Percentiles rank a stretch among this genome's conserved stretches.
phyloP scores from a whole-genome alignment of 106 monocot species.

The Dioscorea dumetorum region DNA sequence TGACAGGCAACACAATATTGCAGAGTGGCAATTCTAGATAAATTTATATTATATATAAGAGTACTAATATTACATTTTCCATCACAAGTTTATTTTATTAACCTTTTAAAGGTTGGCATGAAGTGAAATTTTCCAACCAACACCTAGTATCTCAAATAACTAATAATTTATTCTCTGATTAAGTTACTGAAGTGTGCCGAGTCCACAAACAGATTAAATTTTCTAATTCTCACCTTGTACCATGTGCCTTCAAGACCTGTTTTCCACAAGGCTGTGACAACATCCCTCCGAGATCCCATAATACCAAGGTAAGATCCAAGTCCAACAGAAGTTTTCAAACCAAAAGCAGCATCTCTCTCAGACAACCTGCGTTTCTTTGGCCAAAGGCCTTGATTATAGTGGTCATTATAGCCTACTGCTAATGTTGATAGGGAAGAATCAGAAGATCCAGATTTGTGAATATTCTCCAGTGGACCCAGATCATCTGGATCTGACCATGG shows the following conservation, averaged over 20 bases:
- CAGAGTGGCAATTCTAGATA: too few relatives aligned
- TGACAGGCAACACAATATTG: too few relatives aligned
- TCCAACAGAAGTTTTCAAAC: conserved; percentile 88
- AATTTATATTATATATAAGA: too few relatives aligned
- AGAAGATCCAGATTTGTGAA: conserved; percentile 27
- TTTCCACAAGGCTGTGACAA: conserved; percentile 86
- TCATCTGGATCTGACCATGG: conserved; percentile 98
- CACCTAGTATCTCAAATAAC: too few relatives aligned
- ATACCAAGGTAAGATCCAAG: conserved; percentile 92
- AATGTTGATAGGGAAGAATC: conserved; percentile 15
- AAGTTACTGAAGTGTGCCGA: too few relatives aligned
- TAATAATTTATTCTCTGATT: too few relatives aligned
- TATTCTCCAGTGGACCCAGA: conserved; percentile 57
- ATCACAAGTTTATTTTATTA: too few relatives aligned
- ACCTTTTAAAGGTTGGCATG: too few relatives aligned
- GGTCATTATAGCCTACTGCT: conserved; percentile 16
- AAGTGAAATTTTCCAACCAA: too few relatives aligned
- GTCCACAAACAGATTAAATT: too few relatives aligned
- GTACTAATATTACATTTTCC: too few relatives aligned
- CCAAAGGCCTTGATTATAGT: conserved; percentile 58
- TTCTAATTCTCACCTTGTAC: conserved; percentile 67
- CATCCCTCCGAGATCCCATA: conserved; percentile 98
- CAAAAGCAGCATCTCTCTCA: conserved; percentile 98
- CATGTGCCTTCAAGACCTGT: conserved; percentile 87
- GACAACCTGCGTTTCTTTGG: conserved; percentile 88